Base-by-base conservation (phyloP, 192 early-diverging fungal genomes). In the Physocladia obscura region DNA sequence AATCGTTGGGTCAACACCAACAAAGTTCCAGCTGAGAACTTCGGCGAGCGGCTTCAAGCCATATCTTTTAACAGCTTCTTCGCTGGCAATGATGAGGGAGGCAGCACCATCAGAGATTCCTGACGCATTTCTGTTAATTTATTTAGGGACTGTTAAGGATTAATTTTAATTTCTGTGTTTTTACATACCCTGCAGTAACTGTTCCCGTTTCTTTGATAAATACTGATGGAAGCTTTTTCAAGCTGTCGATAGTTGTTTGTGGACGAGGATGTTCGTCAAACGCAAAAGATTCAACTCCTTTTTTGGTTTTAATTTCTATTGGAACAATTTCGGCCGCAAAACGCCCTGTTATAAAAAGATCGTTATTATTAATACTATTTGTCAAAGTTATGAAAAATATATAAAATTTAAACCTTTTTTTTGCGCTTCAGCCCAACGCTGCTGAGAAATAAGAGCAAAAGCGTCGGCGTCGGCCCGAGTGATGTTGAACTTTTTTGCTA, bases 71-170 rank as follows among this genome's bases (percentile, higher is more conserved):
- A 95, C 87, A 11, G 92, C 92, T 4, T 86, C 86, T 69, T 93
- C 95, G 64, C 89, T 84, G 68, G 93, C 94, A 30, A 98, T 82
- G 27, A 98, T 74, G 32, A 96, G 69, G 22, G 90, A 88, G 32
- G 89, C 92, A 29, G 95, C 96, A 74, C 96, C 96, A 74, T 98
- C 96, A 57, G 83, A 90, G 76, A 98, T 96, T 4, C 94, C 94
- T 0, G 94, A 97, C 3, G 96, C 94, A 50, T 96, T 96, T 57
- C 82, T 83, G 58, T 4, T 38, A 48, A 22, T 15, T 68, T n/a
- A 74, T 51, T 69, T 57, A 76, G 35, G 55, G 29, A 5, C 47
- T 11, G 32, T 17, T 71, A 15, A n/a, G 44, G 73, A 30, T 37
- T 17, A n/a, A 13, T 48, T 30, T 63, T 32, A 49, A 36, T 24